Evolutionary conservation across 169 alveolate genomes (phyloP).

Genomic region (Plasmodium knowlesi): DNA sequence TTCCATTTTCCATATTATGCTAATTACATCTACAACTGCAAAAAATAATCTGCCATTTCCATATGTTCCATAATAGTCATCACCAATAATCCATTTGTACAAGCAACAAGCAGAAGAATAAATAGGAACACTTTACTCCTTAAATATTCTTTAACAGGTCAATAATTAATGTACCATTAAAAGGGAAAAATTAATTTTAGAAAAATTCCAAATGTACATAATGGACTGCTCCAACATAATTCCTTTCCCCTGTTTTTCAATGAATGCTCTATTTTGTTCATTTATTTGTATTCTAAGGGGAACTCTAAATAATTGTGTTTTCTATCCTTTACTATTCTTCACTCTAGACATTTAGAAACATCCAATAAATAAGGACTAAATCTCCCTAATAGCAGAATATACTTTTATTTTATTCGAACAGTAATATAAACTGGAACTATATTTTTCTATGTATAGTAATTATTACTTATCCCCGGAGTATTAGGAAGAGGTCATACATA

Average conservation of each 20-base stretch:
- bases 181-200: no score
- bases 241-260: not conserved
- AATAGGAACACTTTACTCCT: no score
- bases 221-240: not conserved
- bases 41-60: no score
- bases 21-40: no score
- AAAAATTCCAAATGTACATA: not conserved
- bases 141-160: no score
- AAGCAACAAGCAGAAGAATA: no score
- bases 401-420: no score
- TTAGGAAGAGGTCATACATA: not conserved
- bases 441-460: no score
- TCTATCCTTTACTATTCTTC: not conserved
- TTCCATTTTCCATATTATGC: no score
- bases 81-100: no score
- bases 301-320: not conserved
- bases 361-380: not conserved
- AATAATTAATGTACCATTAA: no score
- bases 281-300: not conserved
- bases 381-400: not conserved
- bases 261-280: not conserved
- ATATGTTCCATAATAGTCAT: no score
- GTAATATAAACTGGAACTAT: not conserved
- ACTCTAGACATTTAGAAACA: not conserved
- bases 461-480: not conserved